A percentile compares a stretch with the other conserved stretches of the same genome.
Conservation (phyloP, 2,329 filamentous ascomycete species). For the Grosmannia huntii region DNA sequence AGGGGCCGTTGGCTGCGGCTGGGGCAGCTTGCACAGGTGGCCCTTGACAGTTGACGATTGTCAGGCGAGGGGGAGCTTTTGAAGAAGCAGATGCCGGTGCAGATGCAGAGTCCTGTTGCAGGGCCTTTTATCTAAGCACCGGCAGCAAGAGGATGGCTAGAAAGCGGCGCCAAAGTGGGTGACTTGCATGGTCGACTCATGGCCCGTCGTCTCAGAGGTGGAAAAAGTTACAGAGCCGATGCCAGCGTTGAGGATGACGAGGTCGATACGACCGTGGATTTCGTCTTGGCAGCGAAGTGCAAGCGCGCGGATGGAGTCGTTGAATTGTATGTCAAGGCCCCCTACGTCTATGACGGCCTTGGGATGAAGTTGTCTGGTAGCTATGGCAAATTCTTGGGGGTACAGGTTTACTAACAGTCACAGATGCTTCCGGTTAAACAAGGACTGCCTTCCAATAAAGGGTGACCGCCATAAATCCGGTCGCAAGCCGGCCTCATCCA, state of each 20-base stretch:
- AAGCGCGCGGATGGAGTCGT: constrained; percentile 21
- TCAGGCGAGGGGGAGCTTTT: constrained; percentile 6
- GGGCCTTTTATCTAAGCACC: constrained; percentile 11
- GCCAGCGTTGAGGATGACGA: constrained; percentile 7
- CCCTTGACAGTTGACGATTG: constrained; percentile 13
- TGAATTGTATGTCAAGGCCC: constrained; percentile 25
- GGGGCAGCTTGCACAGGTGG: constrained; percentile 11
- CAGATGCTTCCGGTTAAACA: neutral
- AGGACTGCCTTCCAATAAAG: neutral
- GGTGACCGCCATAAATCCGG: neutral
- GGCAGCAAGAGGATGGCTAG: constrained; percentile 31
- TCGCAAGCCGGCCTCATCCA: neutral
- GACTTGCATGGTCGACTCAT: constrained; percentile 19
- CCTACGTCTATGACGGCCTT: constrained; percentile 19
- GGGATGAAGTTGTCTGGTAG: constrained; percentile 3
- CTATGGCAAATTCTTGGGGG: constrained; percentile 6
- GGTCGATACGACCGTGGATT: constrained; percentile 2
- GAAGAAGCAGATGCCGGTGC: too few species aligned
- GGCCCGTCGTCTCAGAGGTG: neutral
- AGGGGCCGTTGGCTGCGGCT: constrained; percentile 9
- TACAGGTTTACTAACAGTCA: too few species aligned
- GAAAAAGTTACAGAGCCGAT: neutral
- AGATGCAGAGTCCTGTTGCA: neutral
- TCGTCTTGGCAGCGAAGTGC: constrained; percentile 10
- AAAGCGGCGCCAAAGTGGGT: constrained; percentile 19